Evolutionary conservation across 768 basidiomycete genomes (phyloP), one percentile per base, ranked within the genome.

Genomic region (Lactifluus pinguis): DNA sequence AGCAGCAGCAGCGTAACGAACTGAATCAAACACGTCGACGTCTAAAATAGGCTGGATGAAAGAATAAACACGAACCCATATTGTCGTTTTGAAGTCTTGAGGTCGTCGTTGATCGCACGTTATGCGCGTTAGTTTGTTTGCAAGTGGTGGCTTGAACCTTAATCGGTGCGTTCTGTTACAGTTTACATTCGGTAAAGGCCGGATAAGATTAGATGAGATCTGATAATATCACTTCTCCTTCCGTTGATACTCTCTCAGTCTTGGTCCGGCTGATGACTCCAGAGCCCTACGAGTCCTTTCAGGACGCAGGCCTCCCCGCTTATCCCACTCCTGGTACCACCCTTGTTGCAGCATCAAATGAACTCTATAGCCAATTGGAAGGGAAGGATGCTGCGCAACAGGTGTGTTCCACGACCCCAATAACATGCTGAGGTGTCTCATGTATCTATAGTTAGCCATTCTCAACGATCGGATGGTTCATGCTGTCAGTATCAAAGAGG

Each of bases 1-100:
- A 70, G 86, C 82, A 69, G 88, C 91, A 68, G 89, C 84, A 69
- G 94, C 90, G 84, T 98, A 98, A 73, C 94, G 92, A 79, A 94
- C 94, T 92, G 72, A 21, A 68, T 45, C 6, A 45, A 0, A 55
- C 54, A 15, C 60, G 68, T 59, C 70, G 70, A 57, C 25, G 25
- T 52, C 14, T 48, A 50, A 32, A 36, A 48, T 13, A 10, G 50
- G 50, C 17, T 47, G 59, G 64, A 30, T 3, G 17, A 38, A 29
- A 30, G 58, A 55, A 47, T 19, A 25, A 54, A 21, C 53, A 71
- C 74, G 57, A 52, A 74, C 74, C 74, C 74, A 75, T 75, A 69
- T 74, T 74, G 72, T 2, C 4, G 13, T 74, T 69, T 74, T 70
- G 69, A 69, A 62, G 70, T 74, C 71, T 71, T 73, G 72, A 73